Conservation (phyloP, 352 stramenopile genomes). For the Globisporangium barbulae region DNA sequence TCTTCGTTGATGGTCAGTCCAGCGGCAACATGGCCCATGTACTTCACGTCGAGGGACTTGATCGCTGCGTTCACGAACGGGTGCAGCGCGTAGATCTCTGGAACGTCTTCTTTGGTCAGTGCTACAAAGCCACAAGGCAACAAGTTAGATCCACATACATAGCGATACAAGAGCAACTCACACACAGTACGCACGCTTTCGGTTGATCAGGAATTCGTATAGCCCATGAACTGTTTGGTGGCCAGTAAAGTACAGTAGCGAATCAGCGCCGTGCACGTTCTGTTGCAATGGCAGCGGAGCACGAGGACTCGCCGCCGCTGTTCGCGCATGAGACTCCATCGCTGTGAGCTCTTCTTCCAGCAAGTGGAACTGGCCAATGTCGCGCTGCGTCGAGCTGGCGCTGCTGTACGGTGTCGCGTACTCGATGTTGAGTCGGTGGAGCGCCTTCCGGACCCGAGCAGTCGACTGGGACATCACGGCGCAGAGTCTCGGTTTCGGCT, state of each 20-base stretch:
- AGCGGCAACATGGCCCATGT: conserved; percentile 29
- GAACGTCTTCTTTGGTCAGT: conserved; percentile 74
- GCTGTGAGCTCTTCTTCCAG: conserved; percentile 40
- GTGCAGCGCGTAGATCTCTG: conserved; percentile 47
- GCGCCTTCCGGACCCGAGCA: conserved; percentile 51
- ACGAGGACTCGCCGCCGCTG: conserved; percentile 2
- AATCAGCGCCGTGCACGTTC: conserved; percentile 55
- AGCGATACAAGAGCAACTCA: neutral
- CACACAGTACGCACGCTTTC: conserved; percentile 49
- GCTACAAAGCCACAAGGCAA: conserved; percentile 23
- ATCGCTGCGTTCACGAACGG: conserved; percentile 68
- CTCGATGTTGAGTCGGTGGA: conserved; percentile 57
- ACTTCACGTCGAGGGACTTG: conserved; percentile 43
- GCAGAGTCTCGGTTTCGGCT: conserved; percentile 21
- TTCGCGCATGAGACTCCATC: conserved; percentile 14
- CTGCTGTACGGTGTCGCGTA: conserved; percentile 61
- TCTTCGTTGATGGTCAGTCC: conserved; percentile 12
- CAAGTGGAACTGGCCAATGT: conserved; percentile 43
- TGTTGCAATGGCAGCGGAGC: conserved; percentile 19
- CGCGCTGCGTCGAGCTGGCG: conserved; percentile 31
- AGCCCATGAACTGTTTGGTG: conserved; percentile 65
- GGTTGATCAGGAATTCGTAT: conserved; percentile 78
- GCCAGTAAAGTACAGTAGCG: conserved; percentile 57
- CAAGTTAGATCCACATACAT: neutral
- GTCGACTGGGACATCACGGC: conserved; percentile 73